A percentile compares a stretch with the other conserved stretches of the same genome.
Evolutionary conservation across 345 rosid genomes (phyloP).

Genomic region (Pistacia vera): DNA sequence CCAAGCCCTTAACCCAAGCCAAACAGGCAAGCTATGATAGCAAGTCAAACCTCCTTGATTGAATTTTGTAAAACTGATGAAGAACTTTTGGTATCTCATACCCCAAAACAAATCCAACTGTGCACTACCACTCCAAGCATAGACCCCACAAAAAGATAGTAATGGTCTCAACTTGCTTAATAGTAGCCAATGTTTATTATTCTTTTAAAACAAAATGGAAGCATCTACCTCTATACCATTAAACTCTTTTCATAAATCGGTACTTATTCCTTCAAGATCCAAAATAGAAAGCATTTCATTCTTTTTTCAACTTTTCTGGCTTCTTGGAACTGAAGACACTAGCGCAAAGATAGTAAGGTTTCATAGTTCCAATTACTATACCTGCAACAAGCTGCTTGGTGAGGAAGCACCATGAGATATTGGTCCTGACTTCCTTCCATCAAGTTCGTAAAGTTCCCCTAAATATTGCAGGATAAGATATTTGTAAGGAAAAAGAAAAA

Average conservation of each 20-base stretch:
- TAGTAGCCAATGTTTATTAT: not conserved
- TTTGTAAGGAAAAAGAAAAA: not conserved
- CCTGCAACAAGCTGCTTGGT: conserved; percentile 73
- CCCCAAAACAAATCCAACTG: not conserved
- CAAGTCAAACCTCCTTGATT: not conserved
- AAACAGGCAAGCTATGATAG: not conserved
- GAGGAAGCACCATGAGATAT: conserved; percentile 77
- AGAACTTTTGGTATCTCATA: not conserved
- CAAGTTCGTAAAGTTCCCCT: conserved; percentile 92
- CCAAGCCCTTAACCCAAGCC: not conserved
- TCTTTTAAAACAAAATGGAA: not conserved
- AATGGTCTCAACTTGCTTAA: not conserved
- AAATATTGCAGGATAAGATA: conserved; percentile 6
- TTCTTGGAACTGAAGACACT: not conserved
- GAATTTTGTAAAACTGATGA: not conserved
- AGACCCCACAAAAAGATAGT: not conserved
- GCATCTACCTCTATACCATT: not conserved
- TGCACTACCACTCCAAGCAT: not conserved
- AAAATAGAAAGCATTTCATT: conserved; percentile 4
- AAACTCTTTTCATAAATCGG: not conserved
- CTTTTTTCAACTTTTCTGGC: not conserved
- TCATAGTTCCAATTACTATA: conserved; percentile 19
- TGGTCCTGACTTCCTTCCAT: conserved; percentile 86
- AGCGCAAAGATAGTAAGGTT: not conserved
- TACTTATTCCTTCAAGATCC: not conserved